Evolutionary conservation across 2,329 filamentous ascomycete genomes (phyloP).

Genomic region (Cryoendolithus antarcticus): DNA sequence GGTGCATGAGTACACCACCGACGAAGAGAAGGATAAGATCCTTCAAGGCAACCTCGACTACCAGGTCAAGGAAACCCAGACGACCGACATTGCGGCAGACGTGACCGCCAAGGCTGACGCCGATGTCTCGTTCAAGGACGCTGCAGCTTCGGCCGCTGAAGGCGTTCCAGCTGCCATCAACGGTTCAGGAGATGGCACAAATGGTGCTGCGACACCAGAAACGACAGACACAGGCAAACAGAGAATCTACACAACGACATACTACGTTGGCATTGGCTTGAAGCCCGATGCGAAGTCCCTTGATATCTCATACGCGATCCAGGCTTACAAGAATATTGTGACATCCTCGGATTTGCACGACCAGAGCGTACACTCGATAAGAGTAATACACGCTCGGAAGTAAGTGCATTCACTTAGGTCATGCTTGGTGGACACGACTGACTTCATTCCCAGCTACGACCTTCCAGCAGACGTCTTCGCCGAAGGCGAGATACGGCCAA

Average conservation of each 20-base stretch:
- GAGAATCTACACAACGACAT: constrained; percentile 74
- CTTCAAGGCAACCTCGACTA: constrained; percentile 50
- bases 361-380: constrained; percentile 61
- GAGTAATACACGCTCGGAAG: constrained; percentile 77
- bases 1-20: constrained; percentile 54
- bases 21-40: constrained; percentile 50
- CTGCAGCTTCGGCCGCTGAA: constrained; percentile 30
- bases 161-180: constrained; percentile 25
- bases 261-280: constrained; percentile 83
- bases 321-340: constrained; percentile 77
- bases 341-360: constrained; percentile 64
- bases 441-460: constrained; percentile 50
- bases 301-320: constrained; percentile 69
- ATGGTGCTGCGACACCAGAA: constrained; percentile 22
- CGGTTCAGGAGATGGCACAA: background rate
- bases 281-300: constrained; percentile 58
- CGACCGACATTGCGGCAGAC: constrained; percentile 39
- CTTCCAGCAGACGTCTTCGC: constrained; percentile 85
- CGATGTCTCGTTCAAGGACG: constrained; percentile 8
- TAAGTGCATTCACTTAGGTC: constrained; percentile 34
- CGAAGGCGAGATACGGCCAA: constrained; percentile 51
- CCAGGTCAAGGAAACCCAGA: constrained; percentile 44
- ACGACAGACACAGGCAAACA: constrained; percentile 30
- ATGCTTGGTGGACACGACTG: background rate
- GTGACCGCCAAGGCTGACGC: constrained; percentile 31